phyloP scores from a whole-genome alignment of 495 filamentous ascomycete species.

The Lasiosphaeria hispida region DNA sequence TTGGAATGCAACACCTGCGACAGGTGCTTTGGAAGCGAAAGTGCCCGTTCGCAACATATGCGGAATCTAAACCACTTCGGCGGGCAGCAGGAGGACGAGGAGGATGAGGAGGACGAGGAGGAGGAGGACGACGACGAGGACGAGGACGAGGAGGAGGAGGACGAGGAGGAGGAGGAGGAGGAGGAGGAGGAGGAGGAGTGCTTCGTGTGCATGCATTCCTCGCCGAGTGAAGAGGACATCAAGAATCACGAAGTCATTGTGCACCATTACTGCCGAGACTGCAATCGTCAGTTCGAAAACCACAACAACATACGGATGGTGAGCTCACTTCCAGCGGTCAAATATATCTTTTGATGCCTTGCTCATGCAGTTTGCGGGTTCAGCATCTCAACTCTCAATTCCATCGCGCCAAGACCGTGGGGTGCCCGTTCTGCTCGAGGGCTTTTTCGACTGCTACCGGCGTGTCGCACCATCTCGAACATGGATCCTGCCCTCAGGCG shows the following conservation, averaged over 20 bases:
- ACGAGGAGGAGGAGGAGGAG: slow-evolving; percentile 8
- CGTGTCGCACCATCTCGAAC: slow-evolving; percentile 34
- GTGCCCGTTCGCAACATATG: slow-evolving; percentile 24
- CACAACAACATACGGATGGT: slow-evolving; percentile 33
- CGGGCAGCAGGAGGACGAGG: slow-evolving; percentile 3
- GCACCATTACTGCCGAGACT: slow-evolving; percentile 30
- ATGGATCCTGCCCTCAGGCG: slow-evolving; percentile 21
- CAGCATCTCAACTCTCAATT: slow-evolving; percentile 32
- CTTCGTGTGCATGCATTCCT: slow-evolving; percentile 18
- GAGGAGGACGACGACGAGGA: too few species aligned
- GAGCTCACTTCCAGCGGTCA: neutral
- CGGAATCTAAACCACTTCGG: slow-evolving; percentile 16
- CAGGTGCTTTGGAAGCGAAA: slow-evolving; percentile 16
- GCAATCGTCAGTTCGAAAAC: slow-evolving; percentile 26
- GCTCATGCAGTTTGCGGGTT: neutral
- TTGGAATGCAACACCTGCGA: slow-evolving; percentile 28
- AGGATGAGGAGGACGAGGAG: too few species aligned
- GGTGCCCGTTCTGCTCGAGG: slow-evolving; percentile 33
- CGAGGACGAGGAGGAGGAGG: slow-evolving; percentile 8
- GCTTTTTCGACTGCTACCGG: slow-evolving; percentile 31
- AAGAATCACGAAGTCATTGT: slow-evolving; percentile 20
- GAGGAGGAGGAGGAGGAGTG: neutral
- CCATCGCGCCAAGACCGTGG: slow-evolving; percentile 26
- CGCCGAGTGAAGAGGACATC: neutral
- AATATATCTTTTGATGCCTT: neutral